phyloP scores from a whole-genome alignment of 345 rosid species.

The Populus davidiana region DNA sequence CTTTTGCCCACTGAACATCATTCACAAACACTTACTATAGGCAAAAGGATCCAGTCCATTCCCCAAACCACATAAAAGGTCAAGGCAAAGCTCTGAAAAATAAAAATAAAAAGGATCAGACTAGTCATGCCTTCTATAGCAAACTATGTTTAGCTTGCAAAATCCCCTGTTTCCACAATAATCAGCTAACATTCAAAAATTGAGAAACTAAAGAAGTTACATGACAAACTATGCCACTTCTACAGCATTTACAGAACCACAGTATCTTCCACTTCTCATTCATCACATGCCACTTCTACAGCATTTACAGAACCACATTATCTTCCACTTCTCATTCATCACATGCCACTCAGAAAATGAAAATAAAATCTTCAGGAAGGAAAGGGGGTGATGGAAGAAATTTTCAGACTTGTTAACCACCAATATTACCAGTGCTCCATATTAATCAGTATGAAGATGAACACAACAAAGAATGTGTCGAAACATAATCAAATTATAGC shows the following conservation, averaged over 20 bases:
- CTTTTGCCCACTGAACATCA: constrained; percentile 81
- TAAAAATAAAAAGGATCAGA: neutral
- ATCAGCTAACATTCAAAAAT: neutral
- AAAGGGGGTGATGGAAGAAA: neutral
- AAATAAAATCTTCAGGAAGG: neutral
- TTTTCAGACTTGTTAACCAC: neutral
- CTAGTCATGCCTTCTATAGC: neutral
- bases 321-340: neutral
- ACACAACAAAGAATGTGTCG: neutral
- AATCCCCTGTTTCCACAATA: neutral
- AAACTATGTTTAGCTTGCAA: neutral
- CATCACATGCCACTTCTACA: neutral
- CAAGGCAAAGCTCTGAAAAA: constrained; percentile 15
- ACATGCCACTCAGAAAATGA: neutral
- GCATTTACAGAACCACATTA: neutral
- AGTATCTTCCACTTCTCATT: neutral
- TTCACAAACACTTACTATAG: constrained; percentile 50
- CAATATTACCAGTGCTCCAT: neutral
- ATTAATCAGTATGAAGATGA: neutral
- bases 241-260: neutral
- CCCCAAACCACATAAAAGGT: constrained; percentile 42
- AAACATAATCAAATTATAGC: neutral
- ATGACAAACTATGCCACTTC: neutral
- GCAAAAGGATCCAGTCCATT: constrained; percentile 77
- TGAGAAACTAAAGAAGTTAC: neutral